A percentile compares a stretch with the other conserved stretches of the same genome.
These are phyloP conservation scores for Ogataea hybrid DNA, from an alignment of 1,139 yeast genomes.

Conservation along the genomic window DNA sequence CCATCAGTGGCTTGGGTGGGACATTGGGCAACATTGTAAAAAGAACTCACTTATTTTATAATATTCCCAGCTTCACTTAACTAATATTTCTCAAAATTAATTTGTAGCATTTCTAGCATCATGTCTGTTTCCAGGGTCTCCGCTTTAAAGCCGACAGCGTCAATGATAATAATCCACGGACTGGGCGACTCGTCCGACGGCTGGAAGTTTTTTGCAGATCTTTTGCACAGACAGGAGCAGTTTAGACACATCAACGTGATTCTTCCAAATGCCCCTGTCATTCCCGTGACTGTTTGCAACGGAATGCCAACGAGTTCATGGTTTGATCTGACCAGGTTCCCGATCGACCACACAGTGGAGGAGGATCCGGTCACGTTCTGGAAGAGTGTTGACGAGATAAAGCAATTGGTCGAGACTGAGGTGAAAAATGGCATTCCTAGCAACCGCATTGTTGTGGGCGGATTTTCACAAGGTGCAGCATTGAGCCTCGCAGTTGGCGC, in stretches of 20 bases:
- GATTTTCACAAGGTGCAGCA: slow-evolving; percentile 95
- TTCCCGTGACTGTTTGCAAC: slow-evolving; percentile 65
- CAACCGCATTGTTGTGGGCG: slow-evolving; percentile 79
- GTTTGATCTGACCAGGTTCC: slow-evolving; percentile 64
- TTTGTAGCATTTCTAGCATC: background rate
- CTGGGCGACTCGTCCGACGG: slow-evolving; percentile 90
- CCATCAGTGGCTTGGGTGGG: slow-evolving; percentile 12
- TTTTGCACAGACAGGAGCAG: slow-evolving; percentile 39
- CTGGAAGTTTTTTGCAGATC: slow-evolving; percentile 75
- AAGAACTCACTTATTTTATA: too few relatives aligned
- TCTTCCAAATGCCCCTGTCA: slow-evolving; percentile 83
- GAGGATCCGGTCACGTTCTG: slow-evolving; percentile 68
- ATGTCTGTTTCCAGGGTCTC: slow-evolving; percentile 22
- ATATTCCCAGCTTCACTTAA: background rate
- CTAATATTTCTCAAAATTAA: slow-evolving; percentile 3
- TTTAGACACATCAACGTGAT: slow-evolving; percentile 68
- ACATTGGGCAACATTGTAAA: slow-evolving; percentile 12
- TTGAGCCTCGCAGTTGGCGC: slow-evolving; percentile 59
- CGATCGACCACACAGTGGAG: slow-evolving; percentile 45
- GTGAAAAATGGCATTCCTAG: slow-evolving; percentile 61
- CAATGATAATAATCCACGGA: slow-evolving; percentile 84
- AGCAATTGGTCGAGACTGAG: slow-evolving; percentile 59
- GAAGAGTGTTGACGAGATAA: slow-evolving; percentile 52
- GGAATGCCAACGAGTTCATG: slow-evolving; percentile 78
- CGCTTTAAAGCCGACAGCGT: slow-evolving; percentile 42